Evolutionary conservation across 257 asterid genomes (phyloP).

Genomic region (Solanum pinnatisectum): DNA sequence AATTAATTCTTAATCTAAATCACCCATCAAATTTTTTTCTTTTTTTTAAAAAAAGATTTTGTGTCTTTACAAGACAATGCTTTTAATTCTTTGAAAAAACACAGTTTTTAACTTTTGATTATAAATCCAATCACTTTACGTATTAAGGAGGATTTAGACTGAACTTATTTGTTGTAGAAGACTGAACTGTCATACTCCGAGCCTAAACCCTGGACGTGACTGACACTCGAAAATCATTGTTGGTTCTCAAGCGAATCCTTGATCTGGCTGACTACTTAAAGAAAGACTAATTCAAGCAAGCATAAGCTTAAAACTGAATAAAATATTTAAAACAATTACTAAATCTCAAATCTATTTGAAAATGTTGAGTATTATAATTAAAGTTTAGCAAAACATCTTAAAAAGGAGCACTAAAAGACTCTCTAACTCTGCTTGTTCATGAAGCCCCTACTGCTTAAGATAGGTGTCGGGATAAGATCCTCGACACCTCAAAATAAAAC

Average conservation of each 20-base stretch:
- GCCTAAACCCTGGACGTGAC: not conserved
- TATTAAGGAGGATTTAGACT: not conserved
- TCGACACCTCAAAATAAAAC: not conserved
- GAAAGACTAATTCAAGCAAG: not conserved
- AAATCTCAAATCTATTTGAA: not conserved
- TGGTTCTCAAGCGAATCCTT: not conserved
- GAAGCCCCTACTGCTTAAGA: not conserved
- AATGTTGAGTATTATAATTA: too few relatives aligned
- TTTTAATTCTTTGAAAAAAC: too few relatives aligned
- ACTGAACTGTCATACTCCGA: not conserved
- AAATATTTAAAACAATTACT: not conserved
- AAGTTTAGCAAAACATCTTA: not conserved
- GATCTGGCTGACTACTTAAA: not conserved
- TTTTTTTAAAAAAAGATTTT: too few relatives aligned
- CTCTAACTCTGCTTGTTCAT: too few relatives aligned
- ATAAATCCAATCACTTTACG: not conserved
- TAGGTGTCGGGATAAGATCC: too few relatives aligned
- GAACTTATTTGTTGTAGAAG: not conserved
- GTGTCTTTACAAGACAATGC: not conserved
- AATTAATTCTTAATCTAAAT: not conserved
- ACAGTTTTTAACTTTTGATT: not conserved
- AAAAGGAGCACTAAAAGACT: not conserved
- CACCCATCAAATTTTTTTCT: not conserved
- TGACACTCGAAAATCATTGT: not conserved
- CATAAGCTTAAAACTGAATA: not conserved